These are phyloP conservation scores for Candida fluviatilis DNA, from an alignment of 805 yeast genomes.

Conservation along the genomic window DNA sequence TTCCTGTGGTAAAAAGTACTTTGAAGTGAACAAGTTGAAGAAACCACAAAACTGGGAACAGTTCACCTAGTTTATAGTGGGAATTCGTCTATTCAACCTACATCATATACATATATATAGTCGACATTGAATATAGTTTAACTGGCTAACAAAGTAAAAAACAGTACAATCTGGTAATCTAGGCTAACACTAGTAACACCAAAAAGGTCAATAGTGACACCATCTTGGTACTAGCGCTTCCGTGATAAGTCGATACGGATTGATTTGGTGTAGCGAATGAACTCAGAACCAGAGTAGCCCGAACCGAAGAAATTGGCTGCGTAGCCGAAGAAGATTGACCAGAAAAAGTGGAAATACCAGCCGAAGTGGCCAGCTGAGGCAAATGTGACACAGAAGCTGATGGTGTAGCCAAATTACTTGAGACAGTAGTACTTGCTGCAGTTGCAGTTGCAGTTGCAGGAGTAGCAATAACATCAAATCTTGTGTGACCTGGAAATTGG, in stretches of 20 bases:
- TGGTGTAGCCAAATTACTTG: too few relatives aligned
- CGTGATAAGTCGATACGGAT: not conserved
- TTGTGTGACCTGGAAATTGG: not conserved
- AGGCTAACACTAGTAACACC: not conserved
- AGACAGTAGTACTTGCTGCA: too few relatives aligned
- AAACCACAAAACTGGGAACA: constrained; percentile 73
- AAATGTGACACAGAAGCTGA: too few relatives aligned
- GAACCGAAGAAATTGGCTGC: too few relatives aligned
- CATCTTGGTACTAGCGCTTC: not conserved
- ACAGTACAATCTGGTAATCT: too few relatives aligned
- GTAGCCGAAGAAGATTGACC: too few relatives aligned
- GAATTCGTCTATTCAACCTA: not conserved
- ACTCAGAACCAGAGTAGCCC: too few relatives aligned
- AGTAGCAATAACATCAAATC: not conserved
- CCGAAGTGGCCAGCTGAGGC: too few relatives aligned
- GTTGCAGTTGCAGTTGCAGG: not conserved
- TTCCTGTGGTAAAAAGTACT: constrained; percentile 66
- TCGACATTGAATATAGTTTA: too few relatives aligned
- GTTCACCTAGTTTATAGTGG: constrained; percentile 24
- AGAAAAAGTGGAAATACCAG: too few relatives aligned
- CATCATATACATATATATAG: not conserved
- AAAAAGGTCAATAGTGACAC: not conserved
- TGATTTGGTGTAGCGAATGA: too few relatives aligned
- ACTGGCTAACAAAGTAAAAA: too few relatives aligned
- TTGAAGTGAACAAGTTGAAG: constrained; percentile 46